Percentiles rank a stretch among this genome's conserved stretches.
Conservation (phyloP, 768 basidiomycete species). For the Naganishia kalamii region DNA sequence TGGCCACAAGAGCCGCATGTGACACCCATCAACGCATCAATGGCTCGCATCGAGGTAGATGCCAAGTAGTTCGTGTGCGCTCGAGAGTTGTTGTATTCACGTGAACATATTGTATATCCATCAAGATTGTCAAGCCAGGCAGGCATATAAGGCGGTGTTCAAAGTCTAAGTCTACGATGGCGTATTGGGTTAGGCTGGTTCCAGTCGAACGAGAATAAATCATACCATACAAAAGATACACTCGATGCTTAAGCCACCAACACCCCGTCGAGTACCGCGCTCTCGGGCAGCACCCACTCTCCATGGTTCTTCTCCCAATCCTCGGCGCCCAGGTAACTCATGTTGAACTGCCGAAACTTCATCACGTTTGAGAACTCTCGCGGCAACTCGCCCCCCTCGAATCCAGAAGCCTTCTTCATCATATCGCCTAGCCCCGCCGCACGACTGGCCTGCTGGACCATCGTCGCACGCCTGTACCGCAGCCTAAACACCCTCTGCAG, state of each 20-base stretch:
- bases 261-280: too few relatives aligned
- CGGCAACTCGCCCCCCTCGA: not conserved
- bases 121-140: too few relatives aligned
- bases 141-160: too few relatives aligned
- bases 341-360: slow-evolving; percentile 23
- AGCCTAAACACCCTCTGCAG: slow-evolving; percentile 24
- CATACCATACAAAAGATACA: too few relatives aligned
- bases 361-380: slow-evolving; percentile 7
- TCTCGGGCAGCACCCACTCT: slow-evolving; percentile 22
- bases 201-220: too few relatives aligned
- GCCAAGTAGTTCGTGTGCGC: not conserved
- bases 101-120: too few relatives aligned
- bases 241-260: too few relatives aligned
- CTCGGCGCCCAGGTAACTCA: slow-evolving; percentile 22
- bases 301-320: slow-evolving; percentile 26
- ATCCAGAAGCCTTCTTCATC: slow-evolving; percentile 2
- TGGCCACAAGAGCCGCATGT: slow-evolving; percentile 22
- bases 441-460: slow-evolving; percentile 27
- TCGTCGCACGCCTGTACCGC: slow-evolving; percentile 27
- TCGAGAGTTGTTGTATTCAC: too few relatives aligned
- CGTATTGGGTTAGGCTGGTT: too few relatives aligned
- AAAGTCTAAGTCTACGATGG: too few relatives aligned
- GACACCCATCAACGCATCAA: slow-evolving; percentile 16
- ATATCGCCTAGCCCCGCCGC: slow-evolving; percentile 17
- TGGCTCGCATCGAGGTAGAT: slow-evolving; percentile 6